Conservation (phyloP, 2,329 filamentous ascomycete genomes). For the Blastomyces gilchristii region DNA sequence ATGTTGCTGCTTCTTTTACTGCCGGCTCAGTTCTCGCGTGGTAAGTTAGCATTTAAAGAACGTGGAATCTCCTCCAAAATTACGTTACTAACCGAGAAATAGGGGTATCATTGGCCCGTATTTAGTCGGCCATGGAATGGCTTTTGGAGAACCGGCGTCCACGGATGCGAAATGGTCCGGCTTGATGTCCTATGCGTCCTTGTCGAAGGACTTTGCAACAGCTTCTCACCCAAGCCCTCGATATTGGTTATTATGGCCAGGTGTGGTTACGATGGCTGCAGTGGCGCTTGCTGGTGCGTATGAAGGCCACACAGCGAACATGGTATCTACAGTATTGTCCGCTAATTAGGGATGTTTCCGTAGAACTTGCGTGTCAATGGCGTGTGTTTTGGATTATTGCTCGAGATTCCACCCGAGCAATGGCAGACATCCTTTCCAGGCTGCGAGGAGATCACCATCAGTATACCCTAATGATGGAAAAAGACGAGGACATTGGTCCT, state of each 20-base stretch:
- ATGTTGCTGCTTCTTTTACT: slow-evolving; percentile 50
- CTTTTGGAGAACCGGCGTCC: slow-evolving; percentile 32
- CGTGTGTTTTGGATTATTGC: slow-evolving; percentile 11
- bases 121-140: slow-evolving; percentile 44
- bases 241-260: slow-evolving; percentile 45
- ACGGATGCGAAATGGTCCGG: slow-evolving; percentile 17
- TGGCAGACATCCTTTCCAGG: background rate
- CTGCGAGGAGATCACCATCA: slow-evolving; percentile 2
- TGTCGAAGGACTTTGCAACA: slow-evolving; percentile 13
- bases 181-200: slow-evolving; percentile 28
- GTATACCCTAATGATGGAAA: slow-evolving; percentile 8
- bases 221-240: slow-evolving; percentile 34
- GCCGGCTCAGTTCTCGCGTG: slow-evolving; percentile 47
- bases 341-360: background rate
- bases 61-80: slow-evolving; percentile 17
- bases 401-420: slow-evolving; percentile 3
- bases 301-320: background rate
- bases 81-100: slow-evolving; percentile 10
- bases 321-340: background rate
- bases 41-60: slow-evolving; percentile 15
- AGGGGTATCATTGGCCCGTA: slow-evolving; percentile 46
- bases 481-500: background rate
- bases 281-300: slow-evolving; percentile 9
- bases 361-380: slow-evolving; percentile 12
- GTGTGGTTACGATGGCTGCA: slow-evolving; percentile 9